Evolutionary conservation across 176 grass and related monocot genomes (phyloP).

Genomic region (Oryza coarctata): DNA sequence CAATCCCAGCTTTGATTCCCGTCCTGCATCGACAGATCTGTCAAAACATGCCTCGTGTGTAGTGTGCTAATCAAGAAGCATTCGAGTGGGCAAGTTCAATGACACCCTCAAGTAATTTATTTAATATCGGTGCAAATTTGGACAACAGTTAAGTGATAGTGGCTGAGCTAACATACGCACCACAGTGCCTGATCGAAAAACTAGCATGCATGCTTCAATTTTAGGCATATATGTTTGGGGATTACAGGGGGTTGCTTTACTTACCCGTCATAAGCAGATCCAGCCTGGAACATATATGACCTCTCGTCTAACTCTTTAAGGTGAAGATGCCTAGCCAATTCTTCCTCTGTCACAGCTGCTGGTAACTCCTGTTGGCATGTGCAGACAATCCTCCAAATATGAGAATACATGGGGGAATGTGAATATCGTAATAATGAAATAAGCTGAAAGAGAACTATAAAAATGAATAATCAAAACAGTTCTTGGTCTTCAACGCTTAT

Average conservation of each 20-base stretch:
- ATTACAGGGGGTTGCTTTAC: slow-evolving; percentile 28
- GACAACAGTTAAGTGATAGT: neutral
- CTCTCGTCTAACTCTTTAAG: slow-evolving; percentile 91
- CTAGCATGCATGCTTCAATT: neutral
- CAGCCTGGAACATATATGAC: slow-evolving; percentile 67
- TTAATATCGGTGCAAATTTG: slow-evolving; percentile 1
- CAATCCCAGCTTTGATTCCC: slow-evolving; percentile 78
- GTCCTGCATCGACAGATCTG: slow-evolving; percentile 41
- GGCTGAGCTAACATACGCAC: neutral
- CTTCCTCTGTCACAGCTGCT: slow-evolving; percentile 68
- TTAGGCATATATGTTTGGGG: slow-evolving; percentile 19
- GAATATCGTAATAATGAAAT: slow-evolving; percentile 9
- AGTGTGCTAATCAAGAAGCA: neutral
- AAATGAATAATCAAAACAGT: slow-evolving; percentile 9
- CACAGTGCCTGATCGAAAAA: slow-evolving; percentile 11
- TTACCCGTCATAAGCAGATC: slow-evolving; percentile 92
- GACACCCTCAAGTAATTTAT: neutral
- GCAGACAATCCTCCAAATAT: neutral
- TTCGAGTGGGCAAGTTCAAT: slow-evolving; percentile 4
- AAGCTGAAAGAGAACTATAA: neutral
- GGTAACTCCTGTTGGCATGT: slow-evolving; percentile 69
- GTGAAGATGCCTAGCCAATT: slow-evolving; percentile 80
- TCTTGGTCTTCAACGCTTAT: neutral
- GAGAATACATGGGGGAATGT: neutral
- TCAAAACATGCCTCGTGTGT: neutral